Evolutionary conservation across 108 stramenopile species (phyloP).

Genomic region (Phaeodactylum tricornutum): DNA sequence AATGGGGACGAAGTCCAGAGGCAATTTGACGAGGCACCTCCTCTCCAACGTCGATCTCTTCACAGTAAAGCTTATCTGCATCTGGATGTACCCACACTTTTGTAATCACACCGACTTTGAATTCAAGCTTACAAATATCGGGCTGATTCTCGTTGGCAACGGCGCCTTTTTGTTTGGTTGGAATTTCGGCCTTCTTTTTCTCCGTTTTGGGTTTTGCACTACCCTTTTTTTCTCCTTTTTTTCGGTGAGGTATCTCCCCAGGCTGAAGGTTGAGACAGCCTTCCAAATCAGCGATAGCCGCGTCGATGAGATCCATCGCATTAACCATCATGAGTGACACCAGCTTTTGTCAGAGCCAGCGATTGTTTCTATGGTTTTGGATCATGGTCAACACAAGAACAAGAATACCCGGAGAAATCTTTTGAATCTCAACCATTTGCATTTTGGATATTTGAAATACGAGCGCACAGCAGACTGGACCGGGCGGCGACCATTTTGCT

Average conservation of each 20-base stretch:
- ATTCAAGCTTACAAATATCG: slow-evolving; percentile 81
- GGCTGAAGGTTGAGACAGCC: slow-evolving; percentile 59
- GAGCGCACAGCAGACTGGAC: too few species aligned
- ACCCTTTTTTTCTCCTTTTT: slow-evolving; percentile 8
- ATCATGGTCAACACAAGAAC: too few species aligned
- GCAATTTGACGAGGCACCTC: slow-evolving; percentile 79
- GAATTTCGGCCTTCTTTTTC: slow-evolving; percentile 17
- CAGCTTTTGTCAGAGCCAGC: too few species aligned
- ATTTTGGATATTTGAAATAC: too few species aligned
- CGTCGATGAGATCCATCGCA: slow-evolving; percentile 58
- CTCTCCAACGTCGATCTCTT: slow-evolving; percentile 96
- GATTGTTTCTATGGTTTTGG: too few species aligned
- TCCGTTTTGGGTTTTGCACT: slow-evolving; percentile 27
- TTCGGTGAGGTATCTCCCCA: slow-evolving; percentile 11
- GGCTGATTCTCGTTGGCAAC: slow-evolving; percentile 38
- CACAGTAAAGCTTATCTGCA: slow-evolving; percentile 95
- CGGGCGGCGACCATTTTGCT: too few species aligned
- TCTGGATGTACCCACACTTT: slow-evolving; percentile 96
- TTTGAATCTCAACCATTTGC: too few species aligned
- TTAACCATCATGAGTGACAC: too few species aligned
- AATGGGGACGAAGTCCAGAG: slow-evolving; percentile 83
- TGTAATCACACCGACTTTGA: slow-evolving; percentile 81
- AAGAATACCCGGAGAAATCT: too few species aligned
- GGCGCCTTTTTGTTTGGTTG: slow-evolving; percentile 8
- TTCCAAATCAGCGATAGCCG: slow-evolving; percentile 69